Conservation (phyloP, 2,329 filamentous ascomycete genomes). For the Aspergillus sergii region DNA sequence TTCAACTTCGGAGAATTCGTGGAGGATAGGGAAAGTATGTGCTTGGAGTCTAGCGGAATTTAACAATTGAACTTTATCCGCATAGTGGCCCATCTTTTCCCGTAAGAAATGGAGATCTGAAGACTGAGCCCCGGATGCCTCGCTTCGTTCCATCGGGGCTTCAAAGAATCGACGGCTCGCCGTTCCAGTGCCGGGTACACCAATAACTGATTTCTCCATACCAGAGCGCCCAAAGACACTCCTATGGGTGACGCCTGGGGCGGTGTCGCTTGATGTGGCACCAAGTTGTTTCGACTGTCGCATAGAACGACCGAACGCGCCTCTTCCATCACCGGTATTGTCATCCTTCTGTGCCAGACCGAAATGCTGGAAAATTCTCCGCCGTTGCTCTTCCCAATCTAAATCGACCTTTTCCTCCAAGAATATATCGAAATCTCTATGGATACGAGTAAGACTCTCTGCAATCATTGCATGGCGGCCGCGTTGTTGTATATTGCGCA, state of each 20-base stretch:
- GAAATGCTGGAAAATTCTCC: constrained; percentile 94
- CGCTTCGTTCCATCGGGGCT: constrained; percentile 64
- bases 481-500: constrained; percentile 84
- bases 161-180: constrained; percentile 67
- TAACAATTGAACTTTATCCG: constrained; percentile 75
- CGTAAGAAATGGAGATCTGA: constrained; percentile 75
- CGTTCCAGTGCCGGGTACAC: constrained; percentile 68
- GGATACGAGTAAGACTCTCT: constrained; percentile 85
- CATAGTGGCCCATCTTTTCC: constrained; percentile 81
- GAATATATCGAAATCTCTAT: constrained; percentile 89
- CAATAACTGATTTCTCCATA: constrained; percentile 84
- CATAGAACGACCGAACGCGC: constrained; percentile 55
- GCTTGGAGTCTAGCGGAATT: constrained; percentile 72
- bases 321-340: constrained; percentile 41
- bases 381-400: constrained; percentile 93
- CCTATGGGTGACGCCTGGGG: constrained; percentile 43
- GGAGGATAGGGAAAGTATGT: constrained; percentile 70
- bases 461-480: constrained; percentile 89
- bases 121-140: constrained; percentile 52
- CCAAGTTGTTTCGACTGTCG: constrained; percentile 44
- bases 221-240: constrained; percentile 70
- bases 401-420: constrained; percentile 92
- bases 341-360: constrained; percentile 67
- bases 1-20: constrained; percentile 76
- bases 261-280: constrained; percentile 46